phyloP scores from a whole-genome alignment of 192 early-diverging fungal species.

The Backusella sp. region DNA sequence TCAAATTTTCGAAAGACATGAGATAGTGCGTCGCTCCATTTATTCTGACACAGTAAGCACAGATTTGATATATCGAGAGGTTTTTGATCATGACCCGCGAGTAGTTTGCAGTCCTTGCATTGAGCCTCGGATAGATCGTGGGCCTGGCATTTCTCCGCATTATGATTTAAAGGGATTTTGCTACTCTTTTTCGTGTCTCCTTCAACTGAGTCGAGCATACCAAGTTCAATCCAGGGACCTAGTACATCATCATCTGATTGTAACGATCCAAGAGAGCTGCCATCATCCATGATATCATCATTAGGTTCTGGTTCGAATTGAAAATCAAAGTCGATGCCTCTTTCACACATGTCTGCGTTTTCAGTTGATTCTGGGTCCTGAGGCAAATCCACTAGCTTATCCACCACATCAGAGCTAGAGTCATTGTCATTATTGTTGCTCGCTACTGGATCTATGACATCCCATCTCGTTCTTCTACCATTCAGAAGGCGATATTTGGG shows the following conservation, averaged over 20 bases:
- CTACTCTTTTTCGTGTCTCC: neutral
- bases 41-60: neutral
- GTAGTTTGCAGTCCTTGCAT: neutral
- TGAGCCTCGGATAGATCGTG: neutral
- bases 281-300: neutral
- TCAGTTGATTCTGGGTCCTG: neutral
- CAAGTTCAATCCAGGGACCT: slow-evolving; percentile 27
- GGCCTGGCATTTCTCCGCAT: too few relatives aligned
- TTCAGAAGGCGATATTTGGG: neutral
- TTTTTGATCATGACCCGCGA: neutral
- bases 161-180: neutral
- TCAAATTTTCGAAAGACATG: neutral
- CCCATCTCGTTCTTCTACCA: slow-evolving; percentile 25
- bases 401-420: too few relatives aligned
- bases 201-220: neutral
- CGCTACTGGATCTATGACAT: neutral
- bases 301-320: neutral
- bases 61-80: neutral
- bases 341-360: neutral
- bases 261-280: slow-evolving; percentile 9
- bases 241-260: slow-evolving; percentile 33
- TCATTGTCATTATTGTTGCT: neutral
- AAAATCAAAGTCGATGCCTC: neutral
- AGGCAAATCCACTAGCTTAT: neutral
- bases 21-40: neutral